Percentiles rank a stretch among this genome's conserved stretches.
These are phyloP conservation scores for Populus nigra DNA, from an alignment of 345 rosid genomes.

Conservation along the genomic window DNA sequence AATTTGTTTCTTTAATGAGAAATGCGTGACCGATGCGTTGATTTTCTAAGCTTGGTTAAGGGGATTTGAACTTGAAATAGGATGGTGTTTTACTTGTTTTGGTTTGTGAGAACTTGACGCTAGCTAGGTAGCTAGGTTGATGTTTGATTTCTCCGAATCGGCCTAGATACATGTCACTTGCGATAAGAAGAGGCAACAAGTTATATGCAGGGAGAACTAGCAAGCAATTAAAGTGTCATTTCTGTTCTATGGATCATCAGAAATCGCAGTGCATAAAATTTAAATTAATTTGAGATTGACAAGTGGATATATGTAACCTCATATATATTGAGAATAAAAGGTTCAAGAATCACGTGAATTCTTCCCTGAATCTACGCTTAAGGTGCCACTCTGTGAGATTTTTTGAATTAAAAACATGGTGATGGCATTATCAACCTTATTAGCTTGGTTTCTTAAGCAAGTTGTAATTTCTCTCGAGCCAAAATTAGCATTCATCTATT, in stretches of 20 bases:
- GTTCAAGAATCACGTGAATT: constrained; percentile 39
- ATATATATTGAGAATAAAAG: background rate
- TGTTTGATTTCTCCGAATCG: background rate
- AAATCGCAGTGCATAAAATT: background rate
- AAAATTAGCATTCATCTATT: background rate
- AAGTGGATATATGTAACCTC: background rate
- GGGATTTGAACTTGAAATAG: background rate
- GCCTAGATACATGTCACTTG: background rate
- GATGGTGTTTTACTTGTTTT: background rate
- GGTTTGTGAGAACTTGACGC: background rate
- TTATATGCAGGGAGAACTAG: background rate
- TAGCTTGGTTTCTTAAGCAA: constrained; percentile 37
- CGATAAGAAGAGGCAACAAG: background rate
- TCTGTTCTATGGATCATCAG: too few relatives aligned
- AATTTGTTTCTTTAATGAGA: background rate
- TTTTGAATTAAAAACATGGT: background rate
- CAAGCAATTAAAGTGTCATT: background rate
- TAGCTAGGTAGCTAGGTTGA: background rate
- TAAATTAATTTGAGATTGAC: background rate
- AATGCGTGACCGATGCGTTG: background rate
- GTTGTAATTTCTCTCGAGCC: constrained; percentile 20
- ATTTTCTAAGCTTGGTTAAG: background rate
- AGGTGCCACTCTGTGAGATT: constrained; percentile 29
- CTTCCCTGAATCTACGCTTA: constrained; percentile 53
- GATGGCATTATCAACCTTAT: background rate